These are phyloP conservation scores for Ustilago cynodontis DNA, from an alignment of 1,284 basidiomycete genomes.

Conservation along the genomic window DNA sequence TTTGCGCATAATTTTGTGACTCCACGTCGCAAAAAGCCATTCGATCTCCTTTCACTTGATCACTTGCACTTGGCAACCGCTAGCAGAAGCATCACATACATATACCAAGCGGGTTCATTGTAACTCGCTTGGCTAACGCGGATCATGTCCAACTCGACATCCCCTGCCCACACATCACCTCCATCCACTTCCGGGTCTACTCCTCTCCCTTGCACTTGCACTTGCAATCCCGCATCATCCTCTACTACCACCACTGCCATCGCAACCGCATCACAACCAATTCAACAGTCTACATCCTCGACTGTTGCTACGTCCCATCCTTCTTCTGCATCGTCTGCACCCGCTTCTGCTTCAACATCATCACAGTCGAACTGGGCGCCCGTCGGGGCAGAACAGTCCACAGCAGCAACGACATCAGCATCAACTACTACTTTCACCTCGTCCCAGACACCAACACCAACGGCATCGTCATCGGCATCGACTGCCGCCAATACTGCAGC, in stretches of 20 bases:
- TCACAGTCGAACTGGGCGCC: conserved; percentile 4
- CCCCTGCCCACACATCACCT: conserved; percentile 5
- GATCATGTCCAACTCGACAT: conserved; percentile 37
- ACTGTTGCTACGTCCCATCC: too few relatives aligned
- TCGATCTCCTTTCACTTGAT: background rate
- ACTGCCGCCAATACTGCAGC: too few relatives aligned
- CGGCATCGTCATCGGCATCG: conserved; percentile 6
- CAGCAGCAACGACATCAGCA: conserved; percentile 13
- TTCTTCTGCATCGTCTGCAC: background rate
- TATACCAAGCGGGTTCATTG: conserved; percentile 8
- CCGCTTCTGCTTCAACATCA: background rate
- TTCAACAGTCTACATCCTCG: background rate
- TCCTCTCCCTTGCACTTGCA: too few relatives aligned
- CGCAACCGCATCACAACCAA: background rate
- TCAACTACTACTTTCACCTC: background rate
- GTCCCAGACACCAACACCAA: conserved; percentile 4
- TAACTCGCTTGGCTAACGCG: conserved; percentile 8
- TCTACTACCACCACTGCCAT: background rate
- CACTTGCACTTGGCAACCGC: background rate
- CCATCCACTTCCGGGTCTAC: conserved; percentile 2
- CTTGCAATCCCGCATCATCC: too few relatives aligned
- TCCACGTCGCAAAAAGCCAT: background rate
- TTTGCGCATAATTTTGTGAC: too few relatives aligned
- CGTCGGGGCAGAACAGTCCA: conserved; percentile 10
- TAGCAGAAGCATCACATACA: background rate